These are phyloP conservation scores for Tylopilus plumbeoviolaceoides DNA, from an alignment of 768 basidiomycete genomes.

Conservation along the genomic window DNA sequence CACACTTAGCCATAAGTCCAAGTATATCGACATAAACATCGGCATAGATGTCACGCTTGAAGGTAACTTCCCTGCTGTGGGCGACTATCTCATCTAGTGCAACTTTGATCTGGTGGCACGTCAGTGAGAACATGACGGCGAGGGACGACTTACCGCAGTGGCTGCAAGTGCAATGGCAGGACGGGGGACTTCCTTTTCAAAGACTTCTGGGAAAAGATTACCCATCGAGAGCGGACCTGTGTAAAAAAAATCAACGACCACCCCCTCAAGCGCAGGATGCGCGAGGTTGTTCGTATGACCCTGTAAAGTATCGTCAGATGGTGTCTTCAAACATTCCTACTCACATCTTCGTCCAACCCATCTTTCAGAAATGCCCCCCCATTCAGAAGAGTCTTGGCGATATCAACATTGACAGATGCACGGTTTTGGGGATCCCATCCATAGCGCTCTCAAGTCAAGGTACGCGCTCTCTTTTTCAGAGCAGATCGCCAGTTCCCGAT, in stretches of 20 bases:
- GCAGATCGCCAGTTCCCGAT: background rate
- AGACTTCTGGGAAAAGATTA: slow-evolving; percentile 1
- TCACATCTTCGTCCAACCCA: background rate
- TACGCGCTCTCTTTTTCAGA: background rate
- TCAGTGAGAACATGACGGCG: too few species aligned
- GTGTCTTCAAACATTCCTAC: too few species aligned
- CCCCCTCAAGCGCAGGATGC: background rate
- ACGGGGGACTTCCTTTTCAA: background rate
- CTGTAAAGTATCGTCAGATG: background rate
- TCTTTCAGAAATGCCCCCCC: background rate
- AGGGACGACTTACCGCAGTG: background rate
- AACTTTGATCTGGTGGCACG: slow-evolving; percentile 1
- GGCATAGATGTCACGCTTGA: background rate
- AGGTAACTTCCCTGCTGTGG: slow-evolving; percentile 2
- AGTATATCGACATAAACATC: too few species aligned
- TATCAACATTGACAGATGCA: background rate
- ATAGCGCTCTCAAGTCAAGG: background rate
- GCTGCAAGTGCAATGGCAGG: background rate
- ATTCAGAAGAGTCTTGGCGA: background rate
- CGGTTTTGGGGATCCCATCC: background rate
- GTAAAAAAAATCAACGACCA: slow-evolving; percentile 10
- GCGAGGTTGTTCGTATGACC: slow-evolving; percentile 8
- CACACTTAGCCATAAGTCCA: too few species aligned
- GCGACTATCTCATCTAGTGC: background rate
- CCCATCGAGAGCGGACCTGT: background rate